Evolutionary conservation across 139 green algal genomes (phyloP).

Genomic region (Coelastrella sp.): DNA sequence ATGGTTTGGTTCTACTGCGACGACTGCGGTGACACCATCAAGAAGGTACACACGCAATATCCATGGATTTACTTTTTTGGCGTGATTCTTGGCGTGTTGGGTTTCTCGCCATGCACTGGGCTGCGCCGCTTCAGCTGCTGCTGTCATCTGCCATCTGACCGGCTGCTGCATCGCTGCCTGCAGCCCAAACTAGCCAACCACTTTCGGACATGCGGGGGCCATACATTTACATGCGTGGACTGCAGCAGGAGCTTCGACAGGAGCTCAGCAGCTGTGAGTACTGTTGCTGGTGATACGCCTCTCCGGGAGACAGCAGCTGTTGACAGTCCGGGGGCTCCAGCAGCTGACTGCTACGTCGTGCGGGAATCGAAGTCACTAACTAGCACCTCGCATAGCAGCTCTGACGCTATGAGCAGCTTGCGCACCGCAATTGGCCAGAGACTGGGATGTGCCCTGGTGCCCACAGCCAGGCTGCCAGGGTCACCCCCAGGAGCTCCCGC

Average conservation of each 20-base stretch:
- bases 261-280: constrained; percentile 64
- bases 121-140: neutral
- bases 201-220: constrained; percentile 65
- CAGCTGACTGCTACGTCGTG: too few relatives aligned
- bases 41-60: constrained; percentile 72
- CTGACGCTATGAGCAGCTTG: too few relatives aligned
- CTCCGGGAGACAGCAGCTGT: neutral
- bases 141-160: neutral
- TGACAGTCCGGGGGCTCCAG: too few relatives aligned
- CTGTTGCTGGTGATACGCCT: neutral
- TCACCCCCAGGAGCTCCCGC: too few relatives aligned
- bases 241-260: constrained; percentile 85
- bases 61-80: too few relatives aligned
- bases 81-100: too few relatives aligned
- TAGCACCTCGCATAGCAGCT: too few relatives aligned
- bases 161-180: neutral
- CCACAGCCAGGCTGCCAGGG: too few relatives aligned
- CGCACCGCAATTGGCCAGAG: too few relatives aligned
- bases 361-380: too few relatives aligned
- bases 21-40: constrained; percentile 92
- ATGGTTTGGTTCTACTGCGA: constrained; percentile 96
- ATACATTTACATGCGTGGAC: constrained; percentile 91
- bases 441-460: too few relatives aligned
- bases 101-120: too few relatives aligned
- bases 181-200: constrained; percentile 89